phyloP scores from a whole-genome alignment of 768 basidiomycete species.

The Suillus sp. region DNA sequence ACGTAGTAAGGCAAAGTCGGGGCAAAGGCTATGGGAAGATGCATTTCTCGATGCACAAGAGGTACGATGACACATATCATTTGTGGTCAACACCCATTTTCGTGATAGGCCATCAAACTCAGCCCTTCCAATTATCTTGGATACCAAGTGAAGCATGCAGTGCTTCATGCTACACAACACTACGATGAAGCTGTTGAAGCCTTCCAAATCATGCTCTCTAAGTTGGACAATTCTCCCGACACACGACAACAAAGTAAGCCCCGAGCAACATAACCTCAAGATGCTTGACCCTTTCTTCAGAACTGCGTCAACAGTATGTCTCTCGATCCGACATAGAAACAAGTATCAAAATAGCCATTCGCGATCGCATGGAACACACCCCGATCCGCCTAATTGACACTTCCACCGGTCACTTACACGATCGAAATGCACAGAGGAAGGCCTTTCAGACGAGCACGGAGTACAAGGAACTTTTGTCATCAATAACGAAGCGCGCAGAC shows the following conservation, averaged over 20 bases:
- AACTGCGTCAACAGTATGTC: background rate
- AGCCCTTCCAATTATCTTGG: background rate
- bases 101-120: background rate
- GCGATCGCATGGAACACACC: background rate
- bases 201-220: background rate
- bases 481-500: background rate
- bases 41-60: background rate
- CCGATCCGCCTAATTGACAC: background rate
- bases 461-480: conserved; percentile 2
- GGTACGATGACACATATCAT: background rate
- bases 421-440: background rate
- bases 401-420: background rate
- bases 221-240: background rate
- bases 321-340: background rate
- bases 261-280: background rate
- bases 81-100: background rate
- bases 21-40: background rate
- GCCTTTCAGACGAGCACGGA: background rate
- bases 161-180: background rate
- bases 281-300: background rate
- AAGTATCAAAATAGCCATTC: background rate
- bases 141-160: background rate
- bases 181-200: background rate
- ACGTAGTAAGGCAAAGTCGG: background rate
- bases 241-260: background rate